Evolutionary conservation across 306 rosid genomes (phyloP), one percentile per base, ranked within the genome.

Genomic region (Glycine latifolia): DNA sequence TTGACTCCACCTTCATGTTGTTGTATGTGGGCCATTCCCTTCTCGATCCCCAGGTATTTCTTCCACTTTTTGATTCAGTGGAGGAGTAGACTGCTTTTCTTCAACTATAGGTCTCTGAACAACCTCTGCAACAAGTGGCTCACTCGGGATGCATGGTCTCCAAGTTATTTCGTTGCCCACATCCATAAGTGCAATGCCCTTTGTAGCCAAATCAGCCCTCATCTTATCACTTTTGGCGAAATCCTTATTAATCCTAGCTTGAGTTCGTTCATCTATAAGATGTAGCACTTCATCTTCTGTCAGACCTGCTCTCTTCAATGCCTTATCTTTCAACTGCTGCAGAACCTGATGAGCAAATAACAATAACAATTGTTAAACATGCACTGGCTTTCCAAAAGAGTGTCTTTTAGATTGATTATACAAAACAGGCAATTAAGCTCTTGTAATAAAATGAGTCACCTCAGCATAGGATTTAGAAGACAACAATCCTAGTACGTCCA

Each of bases 121-220:
- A 67, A 53, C 82, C 73, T 75, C 76, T 53, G 77, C 80, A 16
- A 46, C 75, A 78, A 48, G 46, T n/a, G 83, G 83, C 54, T 83
- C 87, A 26, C 52, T 80, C 3, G 88, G 90, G 71, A 87, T 85
- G 85, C 96, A 87, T 68, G 96, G 97, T 78, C 97, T 91, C 94
- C 97, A 91, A 81, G 89, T 73, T 56, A 93, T 89, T 84, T 92
- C 98, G 26, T 82, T 89, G 58, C 97, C 97, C 9, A 91, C 88
- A 77, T 95, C 98, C 98, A 95, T 95, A 9, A 95, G 90, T 10
- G 97, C 91, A 67, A 95, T 92, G 85, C 98, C 98, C 85, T 88
- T 89, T 7, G 82, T 81, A 43, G 91, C 86, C 83, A 95, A 87
- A 14, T 89, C 89, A 6, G 91, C 88, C 79, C 98, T 90, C 81